Base-by-base conservation (phyloP, 805 yeast genomes). In the Wickerhamiella cacticola region DNA sequence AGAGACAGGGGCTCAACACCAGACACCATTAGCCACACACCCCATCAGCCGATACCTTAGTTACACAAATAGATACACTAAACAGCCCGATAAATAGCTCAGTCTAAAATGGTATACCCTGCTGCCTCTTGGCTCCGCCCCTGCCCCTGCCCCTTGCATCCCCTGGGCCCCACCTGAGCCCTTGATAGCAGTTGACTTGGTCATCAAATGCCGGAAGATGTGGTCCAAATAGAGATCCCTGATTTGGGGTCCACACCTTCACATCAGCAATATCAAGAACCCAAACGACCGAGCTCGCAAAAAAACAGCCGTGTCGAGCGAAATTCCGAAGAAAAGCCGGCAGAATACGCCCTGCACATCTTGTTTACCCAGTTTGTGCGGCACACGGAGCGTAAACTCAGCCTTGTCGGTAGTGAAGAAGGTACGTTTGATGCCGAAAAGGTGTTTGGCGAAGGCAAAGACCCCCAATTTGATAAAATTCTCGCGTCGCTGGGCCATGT, bases 321-420 rank as follows among this genome's bases (percentile, higher is more conserved):
- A 6, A 39, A 39, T 15, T 16, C 25, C 21, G 42, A 39, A 2
- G 56, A 54, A 28, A 56, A 57, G 46, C 59, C 59, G 2, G 54
- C 59, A 7, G 96, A 88, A 58, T 92, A 92, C 61, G 92, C 97
- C 0, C 68, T 94, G 47, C 96, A 94, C 63, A 87, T 94, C 22
- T 72, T 94, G 35, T 94, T 94, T 62, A 86, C 97, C 2, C 95
- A 89, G 65, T 92, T 92, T 66, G 95, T 94, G 8, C 79, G 96
- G 48, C 81, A 82, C 55, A 94, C 97, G 0, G 99, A 94, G 60
- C 68, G 87, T 41, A 89, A 89, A 58, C 71, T 92, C 49, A 81
- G 80, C 52, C 95, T 87, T 53, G 89, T 95, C 1, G 85, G 86
- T 9, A 78, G 85, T 16, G 77, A 80, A 18, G 84, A 82, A 34